Conservation (phyloP, 1,284 basidiomycete genomes). For the Leccinum insolens region DNA sequence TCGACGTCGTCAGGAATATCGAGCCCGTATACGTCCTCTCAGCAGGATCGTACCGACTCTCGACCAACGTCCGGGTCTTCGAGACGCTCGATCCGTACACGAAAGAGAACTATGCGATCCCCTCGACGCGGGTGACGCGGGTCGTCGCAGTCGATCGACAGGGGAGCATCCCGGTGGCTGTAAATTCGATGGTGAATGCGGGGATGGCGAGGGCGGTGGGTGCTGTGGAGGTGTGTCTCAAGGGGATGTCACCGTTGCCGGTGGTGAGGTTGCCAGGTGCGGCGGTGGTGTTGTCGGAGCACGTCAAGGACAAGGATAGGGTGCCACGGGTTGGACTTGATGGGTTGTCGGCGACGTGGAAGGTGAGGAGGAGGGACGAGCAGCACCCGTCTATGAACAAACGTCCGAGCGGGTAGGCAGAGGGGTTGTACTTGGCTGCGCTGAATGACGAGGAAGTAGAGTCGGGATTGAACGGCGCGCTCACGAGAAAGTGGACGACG, state of each 20-base stretch:
- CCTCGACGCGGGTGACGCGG: conserved; percentile 90
- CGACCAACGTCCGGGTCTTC: conserved; percentile 76
- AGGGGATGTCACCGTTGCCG: conserved; percentile 62
- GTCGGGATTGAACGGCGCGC: conserved; percentile 73
- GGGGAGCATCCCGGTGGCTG: conserved; percentile 83
- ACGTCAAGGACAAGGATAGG: conserved; percentile 29
- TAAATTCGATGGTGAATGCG: conserved; percentile 89
- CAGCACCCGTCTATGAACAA: conserved; percentile 89
- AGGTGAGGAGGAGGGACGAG: conserved; percentile 58
- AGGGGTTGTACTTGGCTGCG: conserved; percentile 77
- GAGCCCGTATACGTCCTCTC: conserved; percentile 52
- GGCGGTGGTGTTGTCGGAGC: conserved; percentile 58
- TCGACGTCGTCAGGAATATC: conserved; percentile 42
- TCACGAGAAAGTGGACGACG: conserved; percentile 74
- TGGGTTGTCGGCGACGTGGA: conserved; percentile 46
- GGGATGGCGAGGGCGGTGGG: conserved; percentile 71
- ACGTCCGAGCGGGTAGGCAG: conserved; percentile 75
- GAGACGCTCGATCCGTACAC: conserved; percentile 98
- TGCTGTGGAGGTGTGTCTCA: conserved; percentile 72
- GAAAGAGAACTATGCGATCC: conserved; percentile 93
- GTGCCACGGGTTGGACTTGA: conserved; percentile 40
- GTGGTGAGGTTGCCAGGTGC: conserved; percentile 67
- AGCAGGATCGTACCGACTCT: conserved; percentile 50
- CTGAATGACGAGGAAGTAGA: conserved; percentile 56
- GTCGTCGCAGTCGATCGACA: conserved; percentile 89